phyloP scores from a whole-genome alignment of 352 stramenopile genomes.

The Phytophthora multivora region DNA sequence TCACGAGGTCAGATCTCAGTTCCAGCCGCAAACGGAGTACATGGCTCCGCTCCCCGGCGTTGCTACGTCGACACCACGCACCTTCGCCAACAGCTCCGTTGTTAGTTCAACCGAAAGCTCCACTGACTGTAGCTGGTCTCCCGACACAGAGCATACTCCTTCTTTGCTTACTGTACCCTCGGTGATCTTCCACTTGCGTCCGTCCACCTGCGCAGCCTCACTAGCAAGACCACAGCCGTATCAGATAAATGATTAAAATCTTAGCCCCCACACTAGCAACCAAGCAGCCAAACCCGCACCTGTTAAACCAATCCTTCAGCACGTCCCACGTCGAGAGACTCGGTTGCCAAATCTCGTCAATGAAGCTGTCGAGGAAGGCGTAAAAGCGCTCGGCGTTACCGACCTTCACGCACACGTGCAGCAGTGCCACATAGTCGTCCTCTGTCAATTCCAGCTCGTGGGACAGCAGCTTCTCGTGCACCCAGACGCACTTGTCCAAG shows the following conservation, averaged over 20 bases:
- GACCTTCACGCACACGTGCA: conserved; percentile 50
- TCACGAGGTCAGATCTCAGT: background rate
- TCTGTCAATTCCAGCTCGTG: conserved; percentile 66
- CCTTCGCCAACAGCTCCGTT: conserved; percentile 66
- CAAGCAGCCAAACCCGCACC: conserved; percentile 33
- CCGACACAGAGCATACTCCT: conserved; percentile 66
- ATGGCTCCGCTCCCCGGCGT: conserved; percentile 12
- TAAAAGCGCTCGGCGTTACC: conserved; percentile 58
- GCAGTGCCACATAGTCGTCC: conserved; percentile 63
- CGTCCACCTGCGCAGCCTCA: conserved; percentile 63
- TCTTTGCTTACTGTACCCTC: conserved; percentile 56
- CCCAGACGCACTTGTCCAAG: conserved; percentile 60
- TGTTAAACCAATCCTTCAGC: conserved; percentile 75
- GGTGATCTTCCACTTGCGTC: conserved; percentile 57
- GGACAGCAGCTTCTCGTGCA: conserved; percentile 50
- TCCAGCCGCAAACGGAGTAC: conserved; percentile 14
- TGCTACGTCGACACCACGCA: conserved; percentile 20
- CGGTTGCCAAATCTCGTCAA: conserved; percentile 63
- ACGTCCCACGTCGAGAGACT: conserved; percentile 55
- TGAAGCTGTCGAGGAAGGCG: conserved; percentile 57
- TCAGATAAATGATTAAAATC: background rate
- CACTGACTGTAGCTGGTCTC: conserved; percentile 66
- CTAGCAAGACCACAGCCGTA: conserved; percentile 34
- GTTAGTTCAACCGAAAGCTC: conserved; percentile 57
- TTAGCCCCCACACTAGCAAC: conserved; percentile 1